Evolutionary conservation across 352 stramenopile genomes (phyloP).

Genomic region (Phytophthora pinifolia): DNA sequence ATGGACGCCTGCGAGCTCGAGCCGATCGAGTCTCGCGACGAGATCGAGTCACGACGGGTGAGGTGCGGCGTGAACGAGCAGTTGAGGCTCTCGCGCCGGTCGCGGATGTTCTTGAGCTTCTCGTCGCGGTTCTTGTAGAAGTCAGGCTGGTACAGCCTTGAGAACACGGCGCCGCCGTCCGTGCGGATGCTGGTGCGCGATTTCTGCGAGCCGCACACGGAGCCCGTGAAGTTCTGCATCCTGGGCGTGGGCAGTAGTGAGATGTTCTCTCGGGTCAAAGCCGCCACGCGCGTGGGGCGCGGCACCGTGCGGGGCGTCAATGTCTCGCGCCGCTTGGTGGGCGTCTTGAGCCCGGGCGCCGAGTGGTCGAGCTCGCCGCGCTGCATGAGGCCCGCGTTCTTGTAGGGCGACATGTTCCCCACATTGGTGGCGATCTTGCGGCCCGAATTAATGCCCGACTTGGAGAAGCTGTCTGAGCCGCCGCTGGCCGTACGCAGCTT

Average conservation of each 20-base stretch:
- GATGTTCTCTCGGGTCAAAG: conserved; percentile 80
- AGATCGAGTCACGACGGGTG: conserved; percentile 55
- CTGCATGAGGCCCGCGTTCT: conserved; percentile 23
- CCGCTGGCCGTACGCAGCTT: conserved; percentile 21
- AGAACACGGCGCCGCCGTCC: conserved; percentile 81
- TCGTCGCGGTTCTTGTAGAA: conserved; percentile 79
- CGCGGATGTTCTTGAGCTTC: conserved; percentile 62
- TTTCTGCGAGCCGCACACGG: conserved; percentile 70
- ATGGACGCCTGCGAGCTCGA: conserved; percentile 59
- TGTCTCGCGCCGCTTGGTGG: conserved; percentile 24
- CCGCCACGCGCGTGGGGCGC: conserved; percentile 52
- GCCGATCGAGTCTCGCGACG: conserved; percentile 64
- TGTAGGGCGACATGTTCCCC: conserved; percentile 33
- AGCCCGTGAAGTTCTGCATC: conserved; percentile 46
- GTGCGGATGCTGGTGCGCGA: conserved; percentile 75
- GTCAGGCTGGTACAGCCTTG: conserved; percentile 80
- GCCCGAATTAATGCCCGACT: conserved; percentile 28
- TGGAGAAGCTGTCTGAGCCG: conserved; percentile 28
- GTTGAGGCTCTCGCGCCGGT: conserved; percentile 67
- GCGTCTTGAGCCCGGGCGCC: conserved; percentile 33
- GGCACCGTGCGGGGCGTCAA: conserved; percentile 29
- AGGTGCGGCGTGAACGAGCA: conserved; percentile 63
- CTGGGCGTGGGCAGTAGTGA: conserved; percentile 61
- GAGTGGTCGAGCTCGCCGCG: conserved; percentile 18
- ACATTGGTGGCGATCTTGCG: conserved; percentile 28